Conservation (phyloP, 371 early-diverging fungal species). For the Apophysomyces trapeziformis region DNA sequence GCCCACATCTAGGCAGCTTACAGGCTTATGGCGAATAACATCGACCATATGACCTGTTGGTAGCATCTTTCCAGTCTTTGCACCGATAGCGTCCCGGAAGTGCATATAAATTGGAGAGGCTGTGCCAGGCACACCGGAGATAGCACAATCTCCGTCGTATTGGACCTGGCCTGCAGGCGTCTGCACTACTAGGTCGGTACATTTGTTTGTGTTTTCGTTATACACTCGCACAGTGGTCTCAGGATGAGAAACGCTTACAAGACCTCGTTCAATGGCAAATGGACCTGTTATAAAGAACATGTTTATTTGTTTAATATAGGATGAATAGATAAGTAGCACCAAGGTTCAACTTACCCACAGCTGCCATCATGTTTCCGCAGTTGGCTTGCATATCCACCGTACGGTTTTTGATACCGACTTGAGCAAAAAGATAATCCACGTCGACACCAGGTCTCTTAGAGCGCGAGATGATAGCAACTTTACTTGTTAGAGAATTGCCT, state of each 20-base stretch:
- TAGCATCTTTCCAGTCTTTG: conserved; percentile 3
- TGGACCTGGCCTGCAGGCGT: background rate
- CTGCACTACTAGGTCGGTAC: conserved; percentile 5
- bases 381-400: conserved; percentile 1
- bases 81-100: background rate
- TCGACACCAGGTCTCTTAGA: conserved; percentile 5
- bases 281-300: background rate
- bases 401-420: background rate
- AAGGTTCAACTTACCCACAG: background rate
- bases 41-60: background rate
- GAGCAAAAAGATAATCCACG: conserved; percentile 4
- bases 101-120: background rate
- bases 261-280: conserved; percentile 4
- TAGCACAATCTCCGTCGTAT: conserved; percentile 5
- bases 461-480: conserved; percentile 3
- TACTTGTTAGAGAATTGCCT: conserved; percentile 1
- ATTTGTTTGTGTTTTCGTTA: conserved; percentile 1
- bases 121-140: conserved; percentile 4
- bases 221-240: background rate
- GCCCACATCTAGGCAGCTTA: conserved; percentile 2
- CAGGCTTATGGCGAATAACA: conserved; percentile 3
- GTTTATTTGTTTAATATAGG: background rate
- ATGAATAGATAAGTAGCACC: background rate
- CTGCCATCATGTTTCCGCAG: conserved; percentile 6
- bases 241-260: background rate